Evolutionary conservation across 2,329 filamentous ascomycete species (phyloP).

Genomic region (Calycina herbarum): DNA sequence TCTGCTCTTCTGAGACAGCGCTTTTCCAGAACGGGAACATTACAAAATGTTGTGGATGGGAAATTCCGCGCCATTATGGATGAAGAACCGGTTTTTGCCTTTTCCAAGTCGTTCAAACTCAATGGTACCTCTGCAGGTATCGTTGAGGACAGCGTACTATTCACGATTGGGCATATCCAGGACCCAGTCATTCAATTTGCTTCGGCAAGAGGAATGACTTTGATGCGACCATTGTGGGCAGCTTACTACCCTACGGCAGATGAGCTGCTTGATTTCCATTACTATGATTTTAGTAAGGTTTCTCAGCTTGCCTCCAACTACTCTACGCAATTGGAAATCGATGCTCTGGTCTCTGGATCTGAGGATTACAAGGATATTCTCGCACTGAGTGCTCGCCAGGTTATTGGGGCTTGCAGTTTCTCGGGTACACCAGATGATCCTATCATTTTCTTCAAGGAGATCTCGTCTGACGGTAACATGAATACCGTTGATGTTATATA

Average conservation of each 20-base stretch:
- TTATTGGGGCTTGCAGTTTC: constrained; percentile 76
- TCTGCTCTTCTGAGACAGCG: constrained; percentile 64
- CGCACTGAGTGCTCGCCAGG: constrained; percentile 75
- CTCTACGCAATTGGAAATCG: constrained; percentile 66
- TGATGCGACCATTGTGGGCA: constrained; percentile 78
- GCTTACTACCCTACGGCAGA: constrained; percentile 67
- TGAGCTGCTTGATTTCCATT: constrained; percentile 73
- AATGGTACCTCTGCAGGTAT: constrained; percentile 37
- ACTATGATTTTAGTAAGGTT: constrained; percentile 68
- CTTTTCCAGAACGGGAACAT: constrained; percentile 66
- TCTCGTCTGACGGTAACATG: constrained; percentile 80
- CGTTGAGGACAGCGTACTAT: constrained; percentile 58
- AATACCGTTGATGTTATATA: constrained; percentile 89
- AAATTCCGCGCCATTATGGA: constrained; percentile 71
- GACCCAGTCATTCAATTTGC: constrained; percentile 80
- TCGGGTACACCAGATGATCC: constrained; percentile 70
- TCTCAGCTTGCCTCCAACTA: constrained; percentile 68
- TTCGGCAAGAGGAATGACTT: constrained; percentile 70
- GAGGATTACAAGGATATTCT: constrained; percentile 76
- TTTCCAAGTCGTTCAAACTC: constrained; percentile 64
- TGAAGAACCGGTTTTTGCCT: constrained; percentile 80
- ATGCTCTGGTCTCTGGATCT: constrained; percentile 73
- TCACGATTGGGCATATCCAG: constrained; percentile 76
- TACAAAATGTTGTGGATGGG: constrained; percentile 67
- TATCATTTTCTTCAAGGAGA: constrained; percentile 80